These are phyloP conservation scores for Clitopilus hobsonii DNA, from an alignment of 768 basidiomycete genomes.

Conservation along the genomic window DNA sequence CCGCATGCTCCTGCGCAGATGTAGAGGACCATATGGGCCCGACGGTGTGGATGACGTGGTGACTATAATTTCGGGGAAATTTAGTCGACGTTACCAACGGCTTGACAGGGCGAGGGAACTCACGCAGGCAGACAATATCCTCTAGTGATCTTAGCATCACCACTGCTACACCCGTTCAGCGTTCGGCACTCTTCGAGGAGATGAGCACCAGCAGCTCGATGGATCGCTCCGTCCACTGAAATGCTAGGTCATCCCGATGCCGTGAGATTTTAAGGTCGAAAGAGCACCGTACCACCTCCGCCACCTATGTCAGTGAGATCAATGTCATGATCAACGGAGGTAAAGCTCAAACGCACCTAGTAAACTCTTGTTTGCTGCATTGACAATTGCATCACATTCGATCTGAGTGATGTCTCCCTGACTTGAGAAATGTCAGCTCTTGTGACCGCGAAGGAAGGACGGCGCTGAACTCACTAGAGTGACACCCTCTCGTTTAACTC, in stretches of 20 bases:
- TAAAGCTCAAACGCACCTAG: constrained; percentile 42
- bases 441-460: constrained; percentile 1
- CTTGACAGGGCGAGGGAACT: constrained; percentile 20
- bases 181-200: constrained; percentile 69
- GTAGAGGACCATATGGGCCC: constrained; percentile 60
- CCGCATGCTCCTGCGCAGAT: constrained; percentile 38
- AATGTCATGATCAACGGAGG: neutral
- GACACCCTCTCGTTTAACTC: constrained; percentile 53
- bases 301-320: constrained; percentile 45
- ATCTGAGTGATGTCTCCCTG: constrained; percentile 77
- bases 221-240: constrained; percentile 80
- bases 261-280: neutral
- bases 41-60: constrained; percentile 76
- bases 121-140: constrained; percentile 78
- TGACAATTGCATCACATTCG: constrained; percentile 71
- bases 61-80: constrained; percentile 22
- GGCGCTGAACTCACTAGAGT: constrained; percentile 49
- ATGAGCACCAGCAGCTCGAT: constrained; percentile 63
- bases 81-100: neutral
- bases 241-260: neutral
- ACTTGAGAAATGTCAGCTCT: constrained; percentile 28
- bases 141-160: constrained; percentile 74
- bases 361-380: constrained; percentile 73
- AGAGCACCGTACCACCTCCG: constrained; percentile 55
- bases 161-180: constrained; percentile 65